Percentiles rank a stretch among this genome's conserved stretches.
Evolutionary conservation across 2,329 filamentous ascomycete genomes (phyloP).

Genomic region (Fusarium sp.): DNA sequence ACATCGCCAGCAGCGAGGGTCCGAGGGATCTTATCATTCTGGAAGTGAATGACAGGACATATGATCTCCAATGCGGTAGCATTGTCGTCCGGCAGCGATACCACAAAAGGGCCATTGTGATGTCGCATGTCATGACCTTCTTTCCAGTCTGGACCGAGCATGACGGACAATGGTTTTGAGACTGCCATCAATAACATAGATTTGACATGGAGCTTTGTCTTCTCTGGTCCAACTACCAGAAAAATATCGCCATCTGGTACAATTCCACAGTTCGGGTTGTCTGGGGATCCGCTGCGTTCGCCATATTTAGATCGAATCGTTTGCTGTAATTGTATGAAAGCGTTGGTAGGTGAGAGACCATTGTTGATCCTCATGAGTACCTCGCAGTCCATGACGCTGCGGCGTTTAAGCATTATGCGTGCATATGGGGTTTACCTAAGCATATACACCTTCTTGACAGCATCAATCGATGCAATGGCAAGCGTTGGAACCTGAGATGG

Average conservation of each 20-base stretch:
- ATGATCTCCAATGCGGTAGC: neutral
- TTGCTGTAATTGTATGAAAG: neutral
- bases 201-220: neutral
- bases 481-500: too few species aligned
- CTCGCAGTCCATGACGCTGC: too few species aligned
- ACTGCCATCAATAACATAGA: neutral
- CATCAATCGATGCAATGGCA: too few species aligned
- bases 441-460: too few species aligned
- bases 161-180: rapidly evolving
- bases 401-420: too few species aligned
- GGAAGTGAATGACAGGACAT: neutral
- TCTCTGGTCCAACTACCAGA: neutral
- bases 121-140: neutral
- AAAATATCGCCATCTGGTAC: neutral
- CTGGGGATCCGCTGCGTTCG: rapidly evolving
- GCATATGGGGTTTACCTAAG: too few species aligned
- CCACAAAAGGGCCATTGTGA: rapidly evolving
- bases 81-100: rapidly evolving
- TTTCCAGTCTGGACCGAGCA: neutral
- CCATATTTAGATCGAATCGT: neutral
- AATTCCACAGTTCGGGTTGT: neutral
- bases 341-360: neutral
- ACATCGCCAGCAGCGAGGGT: neutral
- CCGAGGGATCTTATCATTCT: neutral
- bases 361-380: too few species aligned